Conservation (phyloP, 495 filamentous ascomycete genomes). For the Cercophora sp. region DNA sequence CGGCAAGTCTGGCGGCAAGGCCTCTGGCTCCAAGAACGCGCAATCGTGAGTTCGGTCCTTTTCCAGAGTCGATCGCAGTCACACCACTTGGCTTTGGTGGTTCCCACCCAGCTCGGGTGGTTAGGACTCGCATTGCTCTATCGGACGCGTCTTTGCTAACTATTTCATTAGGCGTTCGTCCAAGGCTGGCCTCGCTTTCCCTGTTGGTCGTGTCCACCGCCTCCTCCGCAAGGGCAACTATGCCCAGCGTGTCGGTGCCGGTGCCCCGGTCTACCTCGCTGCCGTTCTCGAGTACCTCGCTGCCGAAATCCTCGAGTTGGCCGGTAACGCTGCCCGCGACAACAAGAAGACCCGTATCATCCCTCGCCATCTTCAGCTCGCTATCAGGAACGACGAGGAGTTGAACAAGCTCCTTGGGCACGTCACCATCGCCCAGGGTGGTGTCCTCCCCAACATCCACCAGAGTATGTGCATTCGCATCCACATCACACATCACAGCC, state of each 20-base stretch:
- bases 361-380: conserved; percentile 96
- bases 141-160: too few relatives aligned
- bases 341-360: conserved; percentile 99
- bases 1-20: conserved; percentile 98
- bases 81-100: background rate
- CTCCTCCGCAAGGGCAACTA: conserved; percentile 99
- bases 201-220: conserved; percentile 99
- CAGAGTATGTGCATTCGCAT: conserved; percentile 71
- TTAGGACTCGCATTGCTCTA: too few relatives aligned
- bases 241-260: conserved; percentile 98
- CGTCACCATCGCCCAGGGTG: conserved; percentile 98
- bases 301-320: conserved; percentile 97
- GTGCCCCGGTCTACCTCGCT: conserved; percentile 96
- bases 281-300: conserved; percentile 98
- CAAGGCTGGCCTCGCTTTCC: conserved; percentile 99
- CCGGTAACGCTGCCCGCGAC: conserved; percentile 96
- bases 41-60: conserved; percentile 72
- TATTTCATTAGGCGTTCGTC: conserved; percentile 74
- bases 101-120: too few relatives aligned
- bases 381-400: conserved; percentile 99
- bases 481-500: background rate
- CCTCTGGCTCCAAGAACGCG: conserved; percentile 91
- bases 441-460: conserved; percentile 98
- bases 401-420: conserved; percentile 99
- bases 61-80: background rate